Evolutionary conservation across 2,329 filamentous ascomycete genomes (phyloP).

Genomic region (Sarocladiaceae sp.): DNA sequence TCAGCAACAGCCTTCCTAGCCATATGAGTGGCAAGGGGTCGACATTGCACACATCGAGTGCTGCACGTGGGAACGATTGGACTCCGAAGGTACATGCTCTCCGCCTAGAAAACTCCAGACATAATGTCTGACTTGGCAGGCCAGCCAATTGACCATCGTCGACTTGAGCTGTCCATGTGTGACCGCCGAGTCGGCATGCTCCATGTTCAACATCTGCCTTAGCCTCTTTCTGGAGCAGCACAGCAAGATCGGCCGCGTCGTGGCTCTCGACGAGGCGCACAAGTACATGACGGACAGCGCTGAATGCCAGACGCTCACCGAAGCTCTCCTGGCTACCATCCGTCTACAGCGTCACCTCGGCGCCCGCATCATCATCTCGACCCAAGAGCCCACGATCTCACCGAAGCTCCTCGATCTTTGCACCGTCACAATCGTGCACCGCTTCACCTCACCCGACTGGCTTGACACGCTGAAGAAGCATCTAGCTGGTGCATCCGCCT

Average conservation of each 20-base stretch:
- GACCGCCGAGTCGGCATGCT: conserved; percentile 58
- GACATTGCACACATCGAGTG: background rate
- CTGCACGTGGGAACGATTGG: conserved; percentile 14
- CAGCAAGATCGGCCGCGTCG: conserved; percentile 43
- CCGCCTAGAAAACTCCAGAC: too few relatives aligned
- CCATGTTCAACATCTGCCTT: conserved; percentile 66
- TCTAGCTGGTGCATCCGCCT: conserved; percentile 31
- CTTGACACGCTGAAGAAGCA: conserved; percentile 36
- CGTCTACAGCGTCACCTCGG: conserved; percentile 65
- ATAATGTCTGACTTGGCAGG: conserved; percentile 13
- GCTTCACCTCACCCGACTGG: conserved; percentile 64
- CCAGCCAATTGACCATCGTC: conserved; percentile 36
- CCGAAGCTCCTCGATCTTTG: conserved; percentile 65
- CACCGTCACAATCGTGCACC: conserved; percentile 66
- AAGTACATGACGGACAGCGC: conserved; percentile 59
- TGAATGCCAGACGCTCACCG: conserved; percentile 52
- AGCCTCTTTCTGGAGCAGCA: conserved; percentile 55
- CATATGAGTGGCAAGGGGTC: background rate
- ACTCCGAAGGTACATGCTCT: conserved; percentile 14
- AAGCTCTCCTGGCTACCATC: conserved; percentile 55
- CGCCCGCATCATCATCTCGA: conserved; percentile 62
- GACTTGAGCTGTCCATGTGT: conserved; percentile 70
- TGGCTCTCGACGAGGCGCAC: conserved; percentile 73
- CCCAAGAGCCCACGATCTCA: conserved; percentile 69
- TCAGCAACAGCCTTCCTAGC: conserved; percentile 1